Evolutionary conservation across 208 protist species (phyloP).

Genomic region (Trypanosoma grayi): DNA sequence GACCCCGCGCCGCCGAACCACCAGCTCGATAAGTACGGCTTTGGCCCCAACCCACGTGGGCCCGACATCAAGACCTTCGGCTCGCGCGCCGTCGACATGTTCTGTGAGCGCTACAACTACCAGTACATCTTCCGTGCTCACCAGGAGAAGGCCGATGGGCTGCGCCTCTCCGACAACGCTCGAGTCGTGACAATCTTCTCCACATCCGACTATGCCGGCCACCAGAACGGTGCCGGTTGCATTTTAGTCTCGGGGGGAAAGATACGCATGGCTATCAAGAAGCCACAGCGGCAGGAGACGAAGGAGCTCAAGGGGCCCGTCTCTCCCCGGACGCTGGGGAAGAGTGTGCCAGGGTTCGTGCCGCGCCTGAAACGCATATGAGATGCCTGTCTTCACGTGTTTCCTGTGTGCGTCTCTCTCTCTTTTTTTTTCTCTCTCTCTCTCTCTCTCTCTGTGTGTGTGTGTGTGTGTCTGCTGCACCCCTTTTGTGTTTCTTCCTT

Average conservation of each 20-base stretch:
- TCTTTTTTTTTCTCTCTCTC: background rate
- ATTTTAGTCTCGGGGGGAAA: slow-evolving; percentile 81
- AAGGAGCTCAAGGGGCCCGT: slow-evolving; percentile 60
- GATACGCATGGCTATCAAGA: slow-evolving; percentile 92
- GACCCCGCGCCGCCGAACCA: slow-evolving; percentile 83
- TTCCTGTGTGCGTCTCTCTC: background rate
- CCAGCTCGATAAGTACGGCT: slow-evolving; percentile 85
- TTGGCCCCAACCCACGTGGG: slow-evolving; percentile 86
- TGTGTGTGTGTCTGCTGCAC: too few relatives aligned
- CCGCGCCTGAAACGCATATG: slow-evolving; percentile 65
- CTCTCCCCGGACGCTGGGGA: slow-evolving; percentile 64
- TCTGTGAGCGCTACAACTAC: slow-evolving; percentile 90
- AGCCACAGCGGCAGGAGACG: slow-evolving; percentile 62
- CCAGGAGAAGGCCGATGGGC: slow-evolving; percentile 88
- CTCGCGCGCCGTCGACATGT: slow-evolving; percentile 88
- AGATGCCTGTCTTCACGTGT: background rate
- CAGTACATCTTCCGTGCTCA: slow-evolving; percentile 94
- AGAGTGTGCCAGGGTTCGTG: slow-evolving; percentile 61
- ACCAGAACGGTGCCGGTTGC: slow-evolving; percentile 90
- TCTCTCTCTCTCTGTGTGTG: too few relatives aligned
- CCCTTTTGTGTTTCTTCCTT: too few relatives aligned
- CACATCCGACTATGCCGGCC: slow-evolving; percentile 89
- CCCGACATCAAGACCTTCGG: slow-evolving; percentile 90
- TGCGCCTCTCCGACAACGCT: slow-evolving; percentile 88
- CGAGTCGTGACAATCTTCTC: slow-evolving; percentile 93